These are phyloP conservation scores for Rubia tinctorum DNA, from an alignment of 305 asterid genomes.

Conservation along the genomic window DNA sequence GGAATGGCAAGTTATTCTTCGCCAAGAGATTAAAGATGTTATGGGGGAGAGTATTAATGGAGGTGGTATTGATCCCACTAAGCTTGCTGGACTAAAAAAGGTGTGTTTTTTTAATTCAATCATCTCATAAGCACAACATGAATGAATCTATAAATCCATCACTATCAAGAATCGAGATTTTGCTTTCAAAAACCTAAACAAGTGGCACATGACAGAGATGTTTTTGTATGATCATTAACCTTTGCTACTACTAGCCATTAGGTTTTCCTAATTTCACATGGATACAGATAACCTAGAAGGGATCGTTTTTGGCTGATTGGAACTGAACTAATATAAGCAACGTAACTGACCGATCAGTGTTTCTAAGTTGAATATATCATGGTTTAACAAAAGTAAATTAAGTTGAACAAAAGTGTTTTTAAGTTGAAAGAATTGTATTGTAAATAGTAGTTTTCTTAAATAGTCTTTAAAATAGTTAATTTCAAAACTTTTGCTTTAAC, in stretches of 20 bases:
- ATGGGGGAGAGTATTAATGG: slow-evolving; percentile 30
- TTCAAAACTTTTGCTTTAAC: background rate
- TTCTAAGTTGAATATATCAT: no score
- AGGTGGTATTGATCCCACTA: slow-evolving; percentile 42
- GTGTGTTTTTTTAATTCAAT: slow-evolving; percentile 20
- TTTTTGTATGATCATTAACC: no score
- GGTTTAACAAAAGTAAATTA: background rate
- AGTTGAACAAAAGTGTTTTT: no score
- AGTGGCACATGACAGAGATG: no score
- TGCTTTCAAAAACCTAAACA: background rate
- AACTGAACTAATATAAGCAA: no score
- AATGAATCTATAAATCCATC: background rate
- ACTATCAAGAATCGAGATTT: background rate
- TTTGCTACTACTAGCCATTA: no score
- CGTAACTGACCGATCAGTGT: background rate
- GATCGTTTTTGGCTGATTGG: background rate
- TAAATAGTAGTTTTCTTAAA: background rate
- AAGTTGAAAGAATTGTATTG: no score
- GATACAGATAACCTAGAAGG: no score
- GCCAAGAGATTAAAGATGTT: slow-evolving; percentile 64
- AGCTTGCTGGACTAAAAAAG: slow-evolving; percentile 70
- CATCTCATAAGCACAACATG: background rate
- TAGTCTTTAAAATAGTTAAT: background rate
- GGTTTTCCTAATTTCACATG: no score
- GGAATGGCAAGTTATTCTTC: slow-evolving; percentile 60